Conservation (phyloP, 176 grass and related monocot species). For the Hsuehochloa calcarea region DNA sequence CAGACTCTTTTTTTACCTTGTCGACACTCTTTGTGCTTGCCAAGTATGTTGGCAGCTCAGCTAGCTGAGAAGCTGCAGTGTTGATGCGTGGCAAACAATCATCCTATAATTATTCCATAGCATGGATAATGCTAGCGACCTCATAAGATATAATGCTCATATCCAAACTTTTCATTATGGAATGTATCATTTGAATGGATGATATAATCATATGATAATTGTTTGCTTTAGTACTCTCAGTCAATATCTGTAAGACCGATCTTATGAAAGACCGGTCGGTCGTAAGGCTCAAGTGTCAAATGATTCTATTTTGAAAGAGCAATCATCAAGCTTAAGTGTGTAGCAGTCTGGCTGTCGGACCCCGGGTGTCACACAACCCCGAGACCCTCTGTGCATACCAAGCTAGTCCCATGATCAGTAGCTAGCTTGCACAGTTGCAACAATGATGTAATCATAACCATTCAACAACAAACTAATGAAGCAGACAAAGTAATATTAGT, state of each 20-base stretch:
- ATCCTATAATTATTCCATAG: constrained; percentile 34
- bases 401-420: no score
- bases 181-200: constrained; percentile 64
- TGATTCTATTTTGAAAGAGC: constrained; percentile 44
- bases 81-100: constrained; percentile 30
- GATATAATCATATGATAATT: constrained; percentile 34
- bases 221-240: constrained; percentile 10
- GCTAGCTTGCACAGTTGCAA: no score
- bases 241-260: constrained; percentile 61
- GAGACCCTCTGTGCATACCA: no score
- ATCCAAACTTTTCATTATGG: constrained; percentile 59
- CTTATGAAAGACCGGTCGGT: constrained; percentile 58
- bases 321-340: constrained; percentile 54
- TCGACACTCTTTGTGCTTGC: constrained; percentile 11
- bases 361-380: no score
- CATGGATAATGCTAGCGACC: constrained; percentile 46
- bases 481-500: no score
- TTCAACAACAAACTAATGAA: no score
- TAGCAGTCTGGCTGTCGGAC: constrained; percentile 44
- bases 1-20: constrained; percentile 26
- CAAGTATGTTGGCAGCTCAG: constrained; percentile 46
- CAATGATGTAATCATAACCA: no score
- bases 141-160: constrained; percentile 60
- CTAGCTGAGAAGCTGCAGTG: constrained; percentile 43
- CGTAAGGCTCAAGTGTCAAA: constrained; percentile 65